Percentiles rank a stretch among this genome's conserved stretches.
Evolutionary conservation across 805 yeast genomes (phyloP).

Genomic region (Monosporozyma unispora): DNA sequence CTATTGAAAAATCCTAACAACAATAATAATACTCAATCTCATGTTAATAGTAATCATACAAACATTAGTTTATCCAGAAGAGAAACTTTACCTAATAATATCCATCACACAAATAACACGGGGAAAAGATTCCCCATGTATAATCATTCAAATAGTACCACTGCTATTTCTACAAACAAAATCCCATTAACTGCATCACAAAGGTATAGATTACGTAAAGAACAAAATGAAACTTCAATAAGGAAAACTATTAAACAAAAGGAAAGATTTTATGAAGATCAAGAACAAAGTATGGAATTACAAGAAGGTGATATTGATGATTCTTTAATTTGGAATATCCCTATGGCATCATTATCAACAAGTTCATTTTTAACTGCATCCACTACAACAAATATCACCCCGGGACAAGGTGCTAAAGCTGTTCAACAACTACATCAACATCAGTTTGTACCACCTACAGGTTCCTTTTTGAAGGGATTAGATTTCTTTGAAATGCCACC

Average conservation of each 20-base stretch:
- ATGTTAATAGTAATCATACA: constrained; percentile 1
- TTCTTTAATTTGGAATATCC: constrained; percentile 43
- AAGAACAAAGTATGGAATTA: constrained; percentile 13
- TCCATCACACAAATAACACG: background rate
- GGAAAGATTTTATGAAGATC: constrained; percentile 34
- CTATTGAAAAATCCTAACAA: constrained; percentile 1
- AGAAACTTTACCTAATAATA: background rate
- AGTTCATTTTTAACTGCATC: constrained; percentile 18
- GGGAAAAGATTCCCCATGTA: constrained; percentile 2
- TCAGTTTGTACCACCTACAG: constrained; percentile 1
- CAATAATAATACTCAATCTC: background rate
- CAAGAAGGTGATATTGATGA: constrained; percentile 32
- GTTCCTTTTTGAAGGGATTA: constrained; percentile 13
- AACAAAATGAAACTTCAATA: constrained; percentile 29
- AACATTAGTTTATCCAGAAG: background rate
- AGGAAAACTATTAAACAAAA: constrained; percentile 28
- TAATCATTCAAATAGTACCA: constrained; percentile 10
- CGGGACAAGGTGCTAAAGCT: background rate
- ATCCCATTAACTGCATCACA: constrained; percentile 35
- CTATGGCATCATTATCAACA: constrained; percentile 35
- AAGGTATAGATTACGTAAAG: constrained; percentile 33
- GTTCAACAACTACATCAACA: background rate
- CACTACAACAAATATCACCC: background rate
- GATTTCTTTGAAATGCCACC: constrained; percentile 34
- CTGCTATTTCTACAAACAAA: constrained; percentile 8